Evolutionary conservation across 2,329 filamentous ascomycete species (phyloP), one percentile per base, ranked within the genome.

Genomic region (Paraphaeosphaeria sporulosa): DNA sequence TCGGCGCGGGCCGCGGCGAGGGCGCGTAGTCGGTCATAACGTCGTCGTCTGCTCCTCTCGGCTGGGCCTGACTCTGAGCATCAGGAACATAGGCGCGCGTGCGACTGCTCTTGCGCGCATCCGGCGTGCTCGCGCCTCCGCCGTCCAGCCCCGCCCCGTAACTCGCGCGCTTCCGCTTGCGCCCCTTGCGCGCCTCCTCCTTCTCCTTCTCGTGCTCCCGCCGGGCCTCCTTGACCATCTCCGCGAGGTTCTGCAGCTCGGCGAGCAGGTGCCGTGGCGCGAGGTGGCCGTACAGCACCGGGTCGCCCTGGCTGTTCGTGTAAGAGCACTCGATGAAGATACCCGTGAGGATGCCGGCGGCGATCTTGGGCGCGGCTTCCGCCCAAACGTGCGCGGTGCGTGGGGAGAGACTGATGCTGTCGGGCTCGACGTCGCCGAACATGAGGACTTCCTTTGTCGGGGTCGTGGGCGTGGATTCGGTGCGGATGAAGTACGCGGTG

Each of bases 271-370:
- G 95, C 0, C 88, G 84, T 0, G 95, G 95, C 40, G 92, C 92
- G 15, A 99, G 82, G 70, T 99, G 95, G 0, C 95, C 95, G 66
- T 93, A 99, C 0, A 99, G 83, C 0, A 89, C 86, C 52, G 90
- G 89, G 61, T 95, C 89, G 23, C 87, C 84, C 70, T 93, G 90
- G 8, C 87, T 86, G 75, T 97, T 90, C 62, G 93, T 91, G 76
- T 94, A 99, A 63, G 92, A 96, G 77, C 94, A 98, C 81, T 99
- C 95, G 68, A 99, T 96, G 73, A 98, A 94, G 13, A 99, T 90
- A 12, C 90, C 94, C 0, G 84, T 86, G 0, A 99, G 84, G 4
- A 85, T 83, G 1, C 92, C 92, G 0, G 84, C 80, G 0, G 84
- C 90, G 27, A 99, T 88, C 74, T 96, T 97, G 9, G 90, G 90